These are phyloP conservation scores for Gloeostereum incarnatum DNA, from an alignment of 768 basidiomycete genomes.

Conservation along the genomic window DNA sequence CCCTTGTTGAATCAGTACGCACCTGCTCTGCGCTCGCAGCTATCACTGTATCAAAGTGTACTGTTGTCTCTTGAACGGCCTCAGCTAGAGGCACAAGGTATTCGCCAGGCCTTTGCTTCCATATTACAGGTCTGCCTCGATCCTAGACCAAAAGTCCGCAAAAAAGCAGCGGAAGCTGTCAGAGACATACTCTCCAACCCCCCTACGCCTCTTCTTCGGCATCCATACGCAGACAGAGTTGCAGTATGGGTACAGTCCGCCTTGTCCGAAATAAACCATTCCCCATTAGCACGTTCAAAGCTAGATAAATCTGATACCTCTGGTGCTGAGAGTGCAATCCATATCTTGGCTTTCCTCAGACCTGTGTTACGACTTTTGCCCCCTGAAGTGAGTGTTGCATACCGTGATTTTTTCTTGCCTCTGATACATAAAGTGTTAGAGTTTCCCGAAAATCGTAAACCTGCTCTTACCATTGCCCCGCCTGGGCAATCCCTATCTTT, in stretches of 20 bases:
- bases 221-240: constrained; percentile 81
- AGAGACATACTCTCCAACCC: constrained; percentile 68
- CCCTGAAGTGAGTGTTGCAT: constrained; percentile 46
- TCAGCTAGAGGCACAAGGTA: constrained; percentile 54
- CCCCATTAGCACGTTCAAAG: constrained; percentile 53
- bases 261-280: constrained; percentile 55
- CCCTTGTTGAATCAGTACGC: constrained; percentile 54
- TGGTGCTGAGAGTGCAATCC: constrained; percentile 67
- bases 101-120: constrained; percentile 80
- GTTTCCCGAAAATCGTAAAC: constrained; percentile 58
- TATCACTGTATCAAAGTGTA: constrained; percentile 65
- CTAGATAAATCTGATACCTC: constrained; percentile 43
- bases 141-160: constrained; percentile 89
- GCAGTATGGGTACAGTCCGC: constrained; percentile 69
- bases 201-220: constrained; percentile 64
- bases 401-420: constrained; percentile 5
- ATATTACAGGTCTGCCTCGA: constrained; percentile 80
- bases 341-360: constrained; percentile 64
- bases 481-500: constrained; percentile 81
- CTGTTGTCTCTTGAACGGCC: constrained; percentile 63
- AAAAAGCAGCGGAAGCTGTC: constrained; percentile 80
- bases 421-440: constrained; percentile 29
- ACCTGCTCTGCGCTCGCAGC: constrained; percentile 78
- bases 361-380: constrained; percentile 55
- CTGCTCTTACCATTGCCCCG: constrained; percentile 77